Evolutionary conservation across 2,329 filamentous ascomycete genomes (phyloP).

Genomic region (Thelonectria discophora): DNA sequence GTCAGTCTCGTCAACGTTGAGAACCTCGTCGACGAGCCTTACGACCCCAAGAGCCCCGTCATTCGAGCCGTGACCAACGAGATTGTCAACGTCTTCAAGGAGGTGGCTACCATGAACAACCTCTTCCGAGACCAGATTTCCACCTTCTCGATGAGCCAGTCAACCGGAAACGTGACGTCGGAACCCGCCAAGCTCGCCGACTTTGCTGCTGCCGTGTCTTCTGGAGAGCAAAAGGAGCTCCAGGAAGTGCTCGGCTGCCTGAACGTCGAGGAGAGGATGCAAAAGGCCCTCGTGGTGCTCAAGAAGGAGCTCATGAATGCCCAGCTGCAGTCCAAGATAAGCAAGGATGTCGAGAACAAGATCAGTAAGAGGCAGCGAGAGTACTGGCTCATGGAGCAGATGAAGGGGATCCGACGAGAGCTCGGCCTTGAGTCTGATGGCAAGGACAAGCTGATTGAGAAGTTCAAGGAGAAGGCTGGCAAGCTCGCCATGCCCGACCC

Average conservation of each 20-base stretch:
- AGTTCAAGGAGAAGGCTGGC: slow-evolving; percentile 93
- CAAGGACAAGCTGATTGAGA: slow-evolving; percentile 97
- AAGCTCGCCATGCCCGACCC: slow-evolving; percentile 97
- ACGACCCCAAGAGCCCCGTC: slow-evolving; percentile 87
- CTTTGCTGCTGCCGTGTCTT: slow-evolving; percentile 96
- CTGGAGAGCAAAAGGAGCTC: slow-evolving; percentile 88
- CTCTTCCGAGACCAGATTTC: slow-evolving; percentile 97
- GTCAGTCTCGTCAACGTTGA: slow-evolving; percentile 97
- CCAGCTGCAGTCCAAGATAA: slow-evolving; percentile 95
- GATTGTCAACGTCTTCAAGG: slow-evolving; percentile 98
- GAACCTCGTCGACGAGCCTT: slow-evolving; percentile 87
- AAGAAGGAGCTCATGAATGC: slow-evolving; percentile 99
- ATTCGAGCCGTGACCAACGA: slow-evolving; percentile 95
- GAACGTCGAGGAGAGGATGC: slow-evolving; percentile 90
- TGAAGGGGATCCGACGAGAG: slow-evolving; percentile 97
- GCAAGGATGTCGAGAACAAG: slow-evolving; percentile 96
- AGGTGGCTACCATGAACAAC: slow-evolving; percentile 91
- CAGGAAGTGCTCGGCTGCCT: slow-evolving; percentile 90
- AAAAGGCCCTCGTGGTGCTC: slow-evolving; percentile 88
- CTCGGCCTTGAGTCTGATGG: slow-evolving; percentile 97
- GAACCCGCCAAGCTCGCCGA: slow-evolving; percentile 96
- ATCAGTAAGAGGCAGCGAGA: slow-evolving; percentile 97
- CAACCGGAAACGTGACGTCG: slow-evolving; percentile 91
- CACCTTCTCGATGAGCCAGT: slow-evolving; percentile 95
- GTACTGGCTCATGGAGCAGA: slow-evolving; percentile 99